Evolutionary conservation across 1,284 basidiomycete species (phyloP).

Genomic region (Wolfiporia cocos): DNA sequence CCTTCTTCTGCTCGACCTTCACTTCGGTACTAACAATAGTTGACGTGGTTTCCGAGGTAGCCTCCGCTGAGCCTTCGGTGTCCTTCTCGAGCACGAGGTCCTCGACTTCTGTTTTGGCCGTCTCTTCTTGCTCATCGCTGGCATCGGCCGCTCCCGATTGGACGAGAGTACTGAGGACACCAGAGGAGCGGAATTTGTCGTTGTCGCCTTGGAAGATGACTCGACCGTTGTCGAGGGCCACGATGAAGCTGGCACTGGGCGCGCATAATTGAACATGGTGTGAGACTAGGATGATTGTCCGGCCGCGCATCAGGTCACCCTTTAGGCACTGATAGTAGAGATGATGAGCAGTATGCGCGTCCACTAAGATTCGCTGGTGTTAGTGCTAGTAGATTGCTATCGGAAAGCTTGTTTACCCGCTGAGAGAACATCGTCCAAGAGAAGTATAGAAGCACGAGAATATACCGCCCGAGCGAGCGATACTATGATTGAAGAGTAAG

Average conservation of each 20-base stretch:
- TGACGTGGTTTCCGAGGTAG: constrained; percentile 45
- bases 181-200: constrained; percentile 62
- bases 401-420: constrained; percentile 37
- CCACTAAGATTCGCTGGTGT: constrained; percentile 39
- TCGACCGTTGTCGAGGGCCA: constrained; percentile 85
- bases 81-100: constrained; percentile 14
- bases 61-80: constrained; percentile 24
- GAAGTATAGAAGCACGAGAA: constrained; percentile 78
- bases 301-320: constrained; percentile 74
- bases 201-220: constrained; percentile 68
- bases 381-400: neutral
- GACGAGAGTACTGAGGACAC: constrained; percentile 61
- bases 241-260: constrained; percentile 65
- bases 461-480: constrained; percentile 91
- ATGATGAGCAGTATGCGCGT: constrained; percentile 86
- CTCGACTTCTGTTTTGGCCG: constrained; percentile 17
- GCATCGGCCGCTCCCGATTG: constrained; percentile 50
- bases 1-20: constrained; percentile 52
- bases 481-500: constrained; percentile 33
- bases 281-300: constrained; percentile 85
- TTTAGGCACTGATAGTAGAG: constrained; percentile 79
- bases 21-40: constrained; percentile 32
- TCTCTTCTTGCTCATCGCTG: constrained; percentile 28
- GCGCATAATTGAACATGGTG: constrained; percentile 83
- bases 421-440: constrained; percentile 88